Base-by-base conservation (phyloP, 371 early-diverging fungal species). In the Mortierella sp. region DNA sequence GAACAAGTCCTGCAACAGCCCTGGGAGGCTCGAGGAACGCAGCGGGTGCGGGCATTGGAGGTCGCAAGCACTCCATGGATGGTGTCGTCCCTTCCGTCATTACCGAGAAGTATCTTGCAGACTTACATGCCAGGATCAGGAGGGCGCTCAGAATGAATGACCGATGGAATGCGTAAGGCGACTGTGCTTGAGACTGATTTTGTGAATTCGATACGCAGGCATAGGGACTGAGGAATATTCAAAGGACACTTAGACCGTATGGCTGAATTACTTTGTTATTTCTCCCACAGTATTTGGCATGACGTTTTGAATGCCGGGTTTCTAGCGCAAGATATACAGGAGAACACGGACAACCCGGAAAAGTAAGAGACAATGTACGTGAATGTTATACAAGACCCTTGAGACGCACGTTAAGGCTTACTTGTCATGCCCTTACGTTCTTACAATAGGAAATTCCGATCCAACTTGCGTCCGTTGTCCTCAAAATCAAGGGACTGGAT, bases 321-420 rank as follows among this genome's bases (percentile, higher is more conserved):
- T 70, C 81, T 88, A 58, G 82, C 87, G n/a, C 89, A 92, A 64
- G 93, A 94, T 61, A 87, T 93, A 31, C 82, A 91, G 26, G 83
- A 81, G 7, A 92, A 90, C 56, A 80, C 81, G 55, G 84, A 82
- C 21, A 89, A 81, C 72, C 65, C 75, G 3, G 88, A 89, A 48
- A 82, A 82, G 87, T 87, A 81, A 70, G 80, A 11, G 21, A 11
- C 26, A 32, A 34, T 14, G 17, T 19, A 19, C 15, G n/a, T n/a
- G n/a, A n/a, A n/a, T n/a, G n/a, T n/a, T n/a, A n/a, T n/a, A n/a
- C n/a, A n/a, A n/a, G n/a, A n/a, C n/a, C n/a, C n/a, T n/a, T n/a
- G n/a, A n/a, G n/a, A n/a, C n/a, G n/a, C n/a, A n/a, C n/a, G n/a
- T n/a, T n/a, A n/a, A n/a, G n/a, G n/a, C 12, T 6, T 37, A 6